These are phyloP conservation scores for Stropharia rugosoannulata DNA, from an alignment of 768 basidiomycete species.

Conservation along the genomic window DNA sequence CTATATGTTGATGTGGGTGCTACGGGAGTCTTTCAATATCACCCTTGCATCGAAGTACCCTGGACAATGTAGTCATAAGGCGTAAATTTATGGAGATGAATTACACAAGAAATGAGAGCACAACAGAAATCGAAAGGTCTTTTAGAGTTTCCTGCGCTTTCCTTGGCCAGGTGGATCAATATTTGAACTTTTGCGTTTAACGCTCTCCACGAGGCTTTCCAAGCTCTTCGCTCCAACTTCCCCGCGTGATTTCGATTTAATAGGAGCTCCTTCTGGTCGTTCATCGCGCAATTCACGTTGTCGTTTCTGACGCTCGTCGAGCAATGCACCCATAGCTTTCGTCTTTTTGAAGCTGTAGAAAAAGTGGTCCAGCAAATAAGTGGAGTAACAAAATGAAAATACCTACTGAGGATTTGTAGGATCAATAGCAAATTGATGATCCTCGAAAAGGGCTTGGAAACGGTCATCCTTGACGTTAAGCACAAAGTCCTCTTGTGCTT, in stretches of 20 bases:
- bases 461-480: slow-evolving; percentile 87
- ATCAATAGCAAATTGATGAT: slow-evolving; percentile 92
- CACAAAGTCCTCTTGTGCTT: slow-evolving; percentile 77
- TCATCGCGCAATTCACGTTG: slow-evolving; percentile 37
- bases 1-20: not conserved
- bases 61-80: not conserved
- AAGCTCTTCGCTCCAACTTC: slow-evolving; percentile 38
- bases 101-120: not conserved
- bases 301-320: slow-evolving; percentile 79
- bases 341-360: slow-evolving; percentile 84
- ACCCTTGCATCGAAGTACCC: not conserved
- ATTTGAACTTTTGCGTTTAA: slow-evolving; percentile 73
- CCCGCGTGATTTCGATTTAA: slow-evolving; percentile 9
- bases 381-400: not conserved
- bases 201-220: slow-evolving; percentile 74
- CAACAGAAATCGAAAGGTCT: not conserved
- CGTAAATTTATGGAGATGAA: not conserved
- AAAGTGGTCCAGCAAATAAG: slow-evolving; percentile 3
- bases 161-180: slow-evolving; percentile 26
- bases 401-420: slow-evolving; percentile 93
- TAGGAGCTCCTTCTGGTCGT: slow-evolving; percentile 8
- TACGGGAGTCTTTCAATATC: not conserved
- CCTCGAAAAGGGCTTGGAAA: slow-evolving; percentile 85
- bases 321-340: slow-evolving; percentile 80
- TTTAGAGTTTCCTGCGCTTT: slow-evolving; percentile 40